phyloP scores from a whole-genome alignment of 495 filamentous ascomycete genomes.

The Neurospora sp. region DNA sequence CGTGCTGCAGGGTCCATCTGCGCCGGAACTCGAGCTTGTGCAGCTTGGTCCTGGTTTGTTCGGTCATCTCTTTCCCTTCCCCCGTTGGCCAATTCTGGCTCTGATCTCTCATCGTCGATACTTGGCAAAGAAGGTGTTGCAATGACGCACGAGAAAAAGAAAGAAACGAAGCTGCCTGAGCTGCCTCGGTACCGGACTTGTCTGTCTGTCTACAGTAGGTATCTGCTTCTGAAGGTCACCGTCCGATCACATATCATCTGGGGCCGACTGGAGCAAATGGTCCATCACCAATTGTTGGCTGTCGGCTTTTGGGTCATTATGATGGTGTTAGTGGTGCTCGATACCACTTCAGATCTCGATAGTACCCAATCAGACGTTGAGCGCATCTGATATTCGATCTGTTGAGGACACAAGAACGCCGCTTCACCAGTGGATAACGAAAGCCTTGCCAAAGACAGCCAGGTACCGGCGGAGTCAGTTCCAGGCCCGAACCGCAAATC shows the following conservation, averaged over 20 bases:
- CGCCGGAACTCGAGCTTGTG: background rate
- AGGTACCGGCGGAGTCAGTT: background rate
- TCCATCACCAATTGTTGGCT: background rate
- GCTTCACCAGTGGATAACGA: background rate
- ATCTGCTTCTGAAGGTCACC: background rate
- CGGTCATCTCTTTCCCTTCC: background rate
- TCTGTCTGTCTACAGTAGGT: background rate
- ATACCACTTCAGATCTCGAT: background rate
- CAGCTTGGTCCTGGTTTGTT: background rate
- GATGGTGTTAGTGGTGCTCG: background rate
- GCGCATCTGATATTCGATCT: background rate
- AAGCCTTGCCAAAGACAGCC: background rate
- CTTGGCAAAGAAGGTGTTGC: background rate
- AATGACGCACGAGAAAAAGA: background rate
- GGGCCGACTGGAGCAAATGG: background rate
- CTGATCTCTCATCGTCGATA: background rate
- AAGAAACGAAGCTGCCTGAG: background rate
- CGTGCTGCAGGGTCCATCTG: slow-evolving; percentile 10
- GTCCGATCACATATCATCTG: background rate
- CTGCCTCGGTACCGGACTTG: background rate
- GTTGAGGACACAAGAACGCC: background rate
- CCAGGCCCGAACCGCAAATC: background rate
- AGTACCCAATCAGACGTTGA: background rate
- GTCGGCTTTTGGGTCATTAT: background rate
- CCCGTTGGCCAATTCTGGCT: background rate